Evolutionary conservation across 1,284 basidiomycete species (phyloP).

Genomic region (Ganoderma sinense): DNA sequence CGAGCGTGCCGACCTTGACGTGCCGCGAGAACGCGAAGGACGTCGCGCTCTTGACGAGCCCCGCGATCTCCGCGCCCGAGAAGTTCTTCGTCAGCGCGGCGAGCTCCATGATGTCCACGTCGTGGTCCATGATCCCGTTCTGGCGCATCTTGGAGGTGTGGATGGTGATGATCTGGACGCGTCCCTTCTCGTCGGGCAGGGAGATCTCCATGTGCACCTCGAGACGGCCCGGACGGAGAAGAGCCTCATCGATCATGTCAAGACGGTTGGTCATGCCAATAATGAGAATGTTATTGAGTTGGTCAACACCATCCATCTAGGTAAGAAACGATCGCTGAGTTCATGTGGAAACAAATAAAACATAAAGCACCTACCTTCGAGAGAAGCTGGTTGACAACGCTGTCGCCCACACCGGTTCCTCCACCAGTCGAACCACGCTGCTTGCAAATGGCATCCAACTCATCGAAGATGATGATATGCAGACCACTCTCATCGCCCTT

Average conservation of each 20-base stretch:
- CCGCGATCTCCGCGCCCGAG: slow-evolving; percentile 95
- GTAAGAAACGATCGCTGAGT: not conserved
- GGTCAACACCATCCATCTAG: slow-evolving; percentile 99
- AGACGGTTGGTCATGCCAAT: slow-evolving; percentile 99
- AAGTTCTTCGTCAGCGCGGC: slow-evolving; percentile 95
- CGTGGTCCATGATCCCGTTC: slow-evolving; percentile 90
- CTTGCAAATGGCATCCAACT: slow-evolving; percentile 98
- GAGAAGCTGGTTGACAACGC: slow-evolving; percentile 97
- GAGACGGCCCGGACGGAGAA: slow-evolving; percentile 96
- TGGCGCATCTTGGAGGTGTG: slow-evolving; percentile 95
- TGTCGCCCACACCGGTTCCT: slow-evolving; percentile 98
- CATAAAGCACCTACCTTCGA: slow-evolving; percentile 75
- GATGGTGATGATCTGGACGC: slow-evolving; percentile 94
- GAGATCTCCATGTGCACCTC: slow-evolving; percentile 99
- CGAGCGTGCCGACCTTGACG: slow-evolving; percentile 95
- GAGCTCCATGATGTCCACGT: slow-evolving; percentile 89
- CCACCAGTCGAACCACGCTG: slow-evolving; percentile 91
- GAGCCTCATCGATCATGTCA: slow-evolving; percentile 99
- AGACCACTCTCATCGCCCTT: slow-evolving; percentile 98
- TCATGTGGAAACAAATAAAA: not conserved
- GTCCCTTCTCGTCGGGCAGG: slow-evolving; percentile 93
- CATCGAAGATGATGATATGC: slow-evolving; percentile 99
- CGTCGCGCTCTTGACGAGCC: slow-evolving; percentile 97
- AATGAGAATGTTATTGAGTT: slow-evolving; percentile 98
- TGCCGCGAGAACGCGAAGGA: slow-evolving; percentile 98